A percentile compares a stretch with the other conserved stretches of the same genome.
These are phyloP conservation scores for Rhodotorula glutinis DNA, from an alignment of 1,284 basidiomycete genomes.

Conservation along the genomic window DNA sequence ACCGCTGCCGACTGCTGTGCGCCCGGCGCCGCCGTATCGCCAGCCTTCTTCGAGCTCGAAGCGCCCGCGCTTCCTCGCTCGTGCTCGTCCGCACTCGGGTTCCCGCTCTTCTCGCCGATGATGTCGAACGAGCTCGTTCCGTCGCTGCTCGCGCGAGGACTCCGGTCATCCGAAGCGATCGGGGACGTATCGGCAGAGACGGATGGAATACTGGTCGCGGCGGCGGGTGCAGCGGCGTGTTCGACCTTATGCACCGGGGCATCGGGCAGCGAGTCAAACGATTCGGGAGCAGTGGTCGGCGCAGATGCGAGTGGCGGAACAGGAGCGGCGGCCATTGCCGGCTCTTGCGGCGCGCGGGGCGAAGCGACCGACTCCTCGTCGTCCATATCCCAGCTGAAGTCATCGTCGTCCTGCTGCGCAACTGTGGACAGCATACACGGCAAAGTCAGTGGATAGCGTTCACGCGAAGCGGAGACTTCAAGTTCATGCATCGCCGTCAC, in stretches of 20 bases:
- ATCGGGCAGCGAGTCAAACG: background rate
- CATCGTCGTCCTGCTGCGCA: constrained; percentile 40
- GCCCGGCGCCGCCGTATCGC: too few relatives aligned
- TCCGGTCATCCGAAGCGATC: background rate
- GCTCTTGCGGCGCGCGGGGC: background rate
- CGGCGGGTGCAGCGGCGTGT: background rate
- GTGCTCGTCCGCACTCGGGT: constrained; percentile 27
- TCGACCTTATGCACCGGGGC: background rate
- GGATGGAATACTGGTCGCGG: background rate
- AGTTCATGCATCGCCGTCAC: constrained; percentile 32
- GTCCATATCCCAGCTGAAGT: constrained; percentile 45
- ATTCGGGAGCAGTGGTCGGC: background rate
- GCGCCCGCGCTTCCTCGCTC: background rate
- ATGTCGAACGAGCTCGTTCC: constrained; percentile 38
- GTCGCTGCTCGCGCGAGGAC: constrained; percentile 6
- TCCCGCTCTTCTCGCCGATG: constrained; percentile 36
- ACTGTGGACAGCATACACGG: background rate
- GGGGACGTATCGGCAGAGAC: background rate
- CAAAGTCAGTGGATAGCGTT: too few relatives aligned
- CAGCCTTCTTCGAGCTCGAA: background rate
- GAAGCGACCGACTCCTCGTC: constrained; percentile 37
- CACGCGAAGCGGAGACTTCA: background rate
- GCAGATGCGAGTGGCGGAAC: background rate
- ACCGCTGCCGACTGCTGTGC: constrained; percentile 4
- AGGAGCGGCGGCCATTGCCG: background rate